These are phyloP conservation scores for Penicillium frequentans DNA, from an alignment of 2,329 filamentous ascomycete genomes.

Conservation along the genomic window DNA sequence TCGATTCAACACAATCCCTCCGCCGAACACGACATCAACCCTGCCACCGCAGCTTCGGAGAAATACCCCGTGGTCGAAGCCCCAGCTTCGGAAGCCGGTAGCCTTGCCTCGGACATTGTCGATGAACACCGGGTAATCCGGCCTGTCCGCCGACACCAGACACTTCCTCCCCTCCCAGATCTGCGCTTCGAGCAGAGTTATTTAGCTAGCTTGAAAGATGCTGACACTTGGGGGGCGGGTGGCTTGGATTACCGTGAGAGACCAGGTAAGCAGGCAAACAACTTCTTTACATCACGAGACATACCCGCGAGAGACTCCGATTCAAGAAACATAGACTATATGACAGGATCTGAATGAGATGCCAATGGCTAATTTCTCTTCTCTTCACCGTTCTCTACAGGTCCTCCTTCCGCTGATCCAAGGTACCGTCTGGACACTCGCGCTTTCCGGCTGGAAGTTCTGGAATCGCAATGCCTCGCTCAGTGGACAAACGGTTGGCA, in stretches of 20 bases:
- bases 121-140: slow-evolving; percentile 37
- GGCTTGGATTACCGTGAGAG: slow-evolving; percentile 78
- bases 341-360: neutral
- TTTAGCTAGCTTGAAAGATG: slow-evolving; percentile 78
- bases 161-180: slow-evolving; percentile 75
- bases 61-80: slow-evolving; percentile 63
- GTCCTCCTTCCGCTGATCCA: slow-evolving; percentile 84
- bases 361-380: neutral
- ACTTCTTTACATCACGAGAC: neutral
- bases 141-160: slow-evolving; percentile 37
- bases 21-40: slow-evolving; percentile 73
- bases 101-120: slow-evolving; percentile 51
- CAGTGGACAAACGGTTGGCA: slow-evolving; percentile 73
- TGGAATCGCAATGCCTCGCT: slow-evolving; percentile 82
- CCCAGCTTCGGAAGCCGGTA: slow-evolving; percentile 41
- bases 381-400: slow-evolving; percentile 42
- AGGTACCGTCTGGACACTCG: slow-evolving; percentile 83
- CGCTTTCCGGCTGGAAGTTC: slow-evolving; percentile 81
- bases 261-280: slow-evolving; percentile 64
- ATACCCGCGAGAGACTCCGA: neutral
- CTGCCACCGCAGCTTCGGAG: slow-evolving; percentile 70
- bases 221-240: slow-evolving; percentile 78
- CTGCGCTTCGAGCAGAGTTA: slow-evolving; percentile 98
- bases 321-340: neutral
- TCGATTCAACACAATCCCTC: slow-evolving; percentile 74